Evolutionary conservation across 495 filamentous ascomycete species (phyloP).

Genomic region (Penicillium canariense): DNA sequence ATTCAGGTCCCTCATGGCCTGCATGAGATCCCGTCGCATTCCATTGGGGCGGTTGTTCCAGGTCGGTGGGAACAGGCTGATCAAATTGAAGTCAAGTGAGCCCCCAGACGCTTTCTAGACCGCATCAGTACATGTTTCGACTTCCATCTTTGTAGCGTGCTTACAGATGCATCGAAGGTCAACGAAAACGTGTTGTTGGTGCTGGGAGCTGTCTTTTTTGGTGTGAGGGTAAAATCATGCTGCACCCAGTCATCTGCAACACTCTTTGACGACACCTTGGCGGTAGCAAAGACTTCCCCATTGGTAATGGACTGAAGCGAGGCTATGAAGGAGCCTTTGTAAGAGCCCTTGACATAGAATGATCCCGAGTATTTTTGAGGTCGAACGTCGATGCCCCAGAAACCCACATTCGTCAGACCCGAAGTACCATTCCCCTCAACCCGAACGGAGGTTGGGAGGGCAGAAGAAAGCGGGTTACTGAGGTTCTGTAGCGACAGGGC

Average conservation of each 20-base stretch:
- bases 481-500: slow-evolving; percentile 52
- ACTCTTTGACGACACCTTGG: slow-evolving; percentile 27
- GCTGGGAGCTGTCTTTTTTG: slow-evolving; percentile 46
- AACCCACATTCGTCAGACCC: slow-evolving; percentile 59
- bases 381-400: slow-evolving; percentile 61
- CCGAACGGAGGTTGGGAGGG: slow-evolving; percentile 59
- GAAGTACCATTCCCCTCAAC: slow-evolving; percentile 46
- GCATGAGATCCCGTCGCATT: slow-evolving; percentile 56
- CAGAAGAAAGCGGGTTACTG: slow-evolving; percentile 55
- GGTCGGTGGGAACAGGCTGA: slow-evolving; percentile 67
- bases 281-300: slow-evolving; percentile 30
- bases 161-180: slow-evolving; percentile 52
- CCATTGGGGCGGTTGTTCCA: slow-evolving; percentile 58
- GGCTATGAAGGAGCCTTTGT: slow-evolving; percentile 29
- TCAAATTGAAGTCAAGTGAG: slow-evolving; percentile 63
- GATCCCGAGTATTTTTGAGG: slow-evolving; percentile 51
- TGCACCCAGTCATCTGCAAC: slow-evolving; percentile 29
- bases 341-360: slow-evolving; percentile 55
- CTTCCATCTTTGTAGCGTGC: background rate
- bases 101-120: slow-evolving; percentile 37
- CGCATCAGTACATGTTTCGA: background rate
- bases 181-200: slow-evolving; percentile 64
- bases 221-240: slow-evolving; percentile 35
- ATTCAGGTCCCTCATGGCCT: slow-evolving; percentile 53
- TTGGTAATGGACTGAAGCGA: slow-evolving; percentile 28